Base-by-base conservation (phyloP, 2,329 filamentous ascomycete genomes). In the Bipolaris sorokiniana region DNA sequence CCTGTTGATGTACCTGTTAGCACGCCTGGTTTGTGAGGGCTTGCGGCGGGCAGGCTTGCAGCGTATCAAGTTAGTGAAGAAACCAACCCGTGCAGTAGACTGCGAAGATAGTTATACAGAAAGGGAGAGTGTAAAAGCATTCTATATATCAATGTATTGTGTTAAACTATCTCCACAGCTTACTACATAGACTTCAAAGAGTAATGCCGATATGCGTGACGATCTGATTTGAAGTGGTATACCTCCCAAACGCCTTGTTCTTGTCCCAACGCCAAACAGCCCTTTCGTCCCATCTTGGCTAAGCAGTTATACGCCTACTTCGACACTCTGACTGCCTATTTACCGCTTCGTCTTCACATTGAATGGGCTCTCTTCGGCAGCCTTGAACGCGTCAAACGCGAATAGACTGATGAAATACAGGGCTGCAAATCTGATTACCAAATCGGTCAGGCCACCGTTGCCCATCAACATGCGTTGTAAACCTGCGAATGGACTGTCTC, bases 321-420 rank as follows among this genome's bases (percentile, higher is more conserved):
- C 10, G n/a, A 16, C 26, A 23, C 13, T 20, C 13, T 6, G 4
- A 26, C 23, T 31, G 5, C 15, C 3, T 26, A 15, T 50, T 41
- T 47, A 67, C 42, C 63, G 62, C 55, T 67, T 57, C 23, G 64
- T 67, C 62, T 72, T 70, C 7, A 81, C 70, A 54, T 72, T 76
- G 63, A 81, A 82, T 6, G 78, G 72, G 61, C 79, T 81, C 52
- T 74, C 72, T 59, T 79, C 73, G 5, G 80, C 80, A 3, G 79
- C 76, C 60, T 71, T 71, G 58, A 73, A 77, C 22, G 77, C 69
- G 68, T 81, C 79, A 48, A 81, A 78, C 6, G 75, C 74, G 50
- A 82, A 80, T 51, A 82, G 60, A 52, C 77, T 81, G 33, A 75
- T 71, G 5, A 81, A 63, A 61, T 82, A 82, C 47, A 82, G 60